Evolutionary conservation across 495 filamentous ascomycete genomes (phyloP).

Genomic region (Tuber melanosporum): DNA sequence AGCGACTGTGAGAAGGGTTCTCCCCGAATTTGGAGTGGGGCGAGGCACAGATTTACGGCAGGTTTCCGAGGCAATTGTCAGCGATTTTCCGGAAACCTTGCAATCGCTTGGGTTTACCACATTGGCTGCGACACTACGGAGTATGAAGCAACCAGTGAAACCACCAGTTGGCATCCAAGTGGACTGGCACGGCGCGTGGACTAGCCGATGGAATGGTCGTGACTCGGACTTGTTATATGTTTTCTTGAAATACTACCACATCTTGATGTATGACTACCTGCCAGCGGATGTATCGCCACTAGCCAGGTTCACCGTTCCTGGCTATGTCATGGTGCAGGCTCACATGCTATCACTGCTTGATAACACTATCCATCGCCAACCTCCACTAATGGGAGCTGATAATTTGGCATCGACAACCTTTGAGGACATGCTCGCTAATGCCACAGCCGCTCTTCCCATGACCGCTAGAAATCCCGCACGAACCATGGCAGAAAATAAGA

Average conservation of each 20-base stretch:
- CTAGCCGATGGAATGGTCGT: conserved; percentile 75
- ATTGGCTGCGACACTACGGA: conserved; percentile 54
- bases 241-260: conserved; percentile 85
- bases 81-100: conserved; percentile 66
- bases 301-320: conserved; percentile 67
- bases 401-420: conserved; percentile 60
- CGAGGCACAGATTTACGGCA: conserved; percentile 44
- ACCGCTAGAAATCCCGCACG: conserved; percentile 61
- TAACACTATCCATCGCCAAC: conserved; percentile 71
- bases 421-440: conserved; percentile 68
- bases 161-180: conserved; percentile 66
- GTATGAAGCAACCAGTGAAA: conserved; percentile 62
- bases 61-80: conserved; percentile 56
- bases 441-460: conserved; percentile 57
- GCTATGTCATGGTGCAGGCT: conserved; percentile 74
- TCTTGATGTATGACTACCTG: conserved; percentile 73
- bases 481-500: conserved; percentile 84
- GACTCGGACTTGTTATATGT: conserved; percentile 93
- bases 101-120: conserved; percentile 67
- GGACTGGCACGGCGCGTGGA: conserved; percentile 80
- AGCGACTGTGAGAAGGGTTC: conserved; percentile 60
- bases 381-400: conserved; percentile 48
- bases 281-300: conserved; percentile 54
- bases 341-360: conserved; percentile 79
- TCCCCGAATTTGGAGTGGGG: conserved; percentile 57